Base-by-base conservation (phyloP, 371 early-diverging fungal species). In the Vairimorpha ceranae region DNA sequence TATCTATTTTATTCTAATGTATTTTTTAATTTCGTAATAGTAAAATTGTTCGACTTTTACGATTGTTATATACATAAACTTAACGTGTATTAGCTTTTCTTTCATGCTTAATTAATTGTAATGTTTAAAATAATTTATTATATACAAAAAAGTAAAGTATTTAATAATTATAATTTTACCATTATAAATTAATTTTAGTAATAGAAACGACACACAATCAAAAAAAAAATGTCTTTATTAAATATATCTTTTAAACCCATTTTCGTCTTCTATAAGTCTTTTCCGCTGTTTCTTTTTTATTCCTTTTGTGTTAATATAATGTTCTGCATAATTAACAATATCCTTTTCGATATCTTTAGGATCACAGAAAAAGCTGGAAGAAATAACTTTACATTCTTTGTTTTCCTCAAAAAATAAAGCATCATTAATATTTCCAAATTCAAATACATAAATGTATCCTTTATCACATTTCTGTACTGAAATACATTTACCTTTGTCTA, bases 231-330 rank as follows among this genome's bases (percentile, higher is more conserved):
- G n/a, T 48, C 21, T 27, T 54, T 27, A 27, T 54, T 54, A 54
- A 27, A 35, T 48, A 60, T 75, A 75, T 56, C 58, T 63, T 48
- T 52, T 61, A 52, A 69, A 75, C n/a, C 76, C 76, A 70, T 75
- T 65, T 27, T 67, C 65, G 12, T 70, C 70, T 33, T 61, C 76
- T 38, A 75, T 64, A 70, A 70, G 45, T 61, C 30, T 61, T 21
- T 45, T 70, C 29, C 32, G 51, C 35, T 29, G 32, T 41, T 70
- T 75, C 43, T 68, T 67, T 29, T 56, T 60, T 7, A 6, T 2
- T 33, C 36, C 30, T 15, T 48, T 3, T n/a, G 8, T 4, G 7
- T 54, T 54, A 4, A 54, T 7, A 54, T 54, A 54, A 27, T 25
- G 12, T 21, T 60, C 19, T 25, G 74, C 76, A 48, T 75, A 75